phyloP scores from a whole-genome alignment of 192 early-diverging fungal species.

The Coemansia sp. region DNA sequence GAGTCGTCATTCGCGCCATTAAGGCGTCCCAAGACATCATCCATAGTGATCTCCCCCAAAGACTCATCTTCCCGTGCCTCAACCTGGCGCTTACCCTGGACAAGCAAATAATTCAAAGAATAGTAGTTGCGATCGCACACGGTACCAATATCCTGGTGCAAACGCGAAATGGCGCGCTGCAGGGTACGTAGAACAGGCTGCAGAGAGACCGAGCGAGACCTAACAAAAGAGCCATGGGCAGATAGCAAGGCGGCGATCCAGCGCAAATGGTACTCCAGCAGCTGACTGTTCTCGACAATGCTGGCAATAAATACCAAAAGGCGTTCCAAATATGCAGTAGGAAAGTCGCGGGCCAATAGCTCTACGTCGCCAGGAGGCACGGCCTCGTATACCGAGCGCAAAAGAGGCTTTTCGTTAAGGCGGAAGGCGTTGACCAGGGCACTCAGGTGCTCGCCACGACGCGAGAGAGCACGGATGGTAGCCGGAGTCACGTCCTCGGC shows the following conservation, averaged over 20 bases:
- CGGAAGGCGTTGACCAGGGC: constrained; percentile 92
- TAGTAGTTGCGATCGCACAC: constrained; percentile 51
- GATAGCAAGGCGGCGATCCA: constrained; percentile 77
- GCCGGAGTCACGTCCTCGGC: constrained; percentile 95
- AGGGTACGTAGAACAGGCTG: constrained; percentile 75
- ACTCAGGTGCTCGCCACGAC: constrained; percentile 74
- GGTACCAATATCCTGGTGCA: constrained; percentile 50
- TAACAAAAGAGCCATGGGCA: constrained; percentile 74
- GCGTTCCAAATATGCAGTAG: constrained; percentile 80
- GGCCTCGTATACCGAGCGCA: constrained; percentile 72
- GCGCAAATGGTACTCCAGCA: constrained; percentile 82
- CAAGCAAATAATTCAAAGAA: constrained; percentile 31
- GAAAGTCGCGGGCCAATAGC: constrained; percentile 75
- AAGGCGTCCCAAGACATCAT: constrained; percentile 26
- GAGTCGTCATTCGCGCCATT: constrained; percentile 16
- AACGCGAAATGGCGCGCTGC: constrained; percentile 63
- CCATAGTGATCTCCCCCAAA: constrained; percentile 24
- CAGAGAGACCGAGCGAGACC: constrained; percentile 59
- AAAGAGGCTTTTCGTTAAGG: constrained; percentile 79
- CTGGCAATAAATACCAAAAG: constrained; percentile 79
- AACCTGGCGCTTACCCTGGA: constrained; percentile 32
- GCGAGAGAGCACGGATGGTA: constrained; percentile 70
- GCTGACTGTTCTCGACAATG: constrained; percentile 75
- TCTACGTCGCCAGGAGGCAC: constrained; percentile 75
- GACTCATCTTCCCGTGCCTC: constrained; percentile 21